These are phyloP conservation scores for Cardamine chenopodiifolia DNA, from an alignment of 345 rosid genomes.

Conservation along the genomic window DNA sequence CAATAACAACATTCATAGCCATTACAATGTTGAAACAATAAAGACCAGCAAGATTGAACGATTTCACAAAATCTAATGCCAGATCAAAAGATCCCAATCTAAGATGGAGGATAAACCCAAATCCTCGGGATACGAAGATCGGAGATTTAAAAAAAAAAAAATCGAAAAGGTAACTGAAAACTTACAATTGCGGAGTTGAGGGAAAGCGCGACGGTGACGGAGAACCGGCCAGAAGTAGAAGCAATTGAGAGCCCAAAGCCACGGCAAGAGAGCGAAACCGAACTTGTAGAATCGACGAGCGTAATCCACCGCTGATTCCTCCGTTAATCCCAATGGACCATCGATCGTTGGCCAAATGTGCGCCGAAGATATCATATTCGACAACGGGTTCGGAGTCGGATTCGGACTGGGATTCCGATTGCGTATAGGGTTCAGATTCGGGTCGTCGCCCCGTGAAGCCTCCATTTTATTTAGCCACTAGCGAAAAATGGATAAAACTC, in stretches of 20 bases:
- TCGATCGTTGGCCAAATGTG: constrained; percentile 93
- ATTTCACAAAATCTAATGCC: not conserved
- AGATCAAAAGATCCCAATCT: constrained; percentile 8
- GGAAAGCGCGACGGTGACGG: constrained; percentile 80
- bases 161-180: constrained; percentile 11
- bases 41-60: not conserved
- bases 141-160: not conserved
- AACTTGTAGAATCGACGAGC: constrained; percentile 86
- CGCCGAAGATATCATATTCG: constrained; percentile 51
- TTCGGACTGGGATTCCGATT: constrained; percentile 15
- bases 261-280: constrained; percentile 87
- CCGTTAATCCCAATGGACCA: constrained; percentile 81
- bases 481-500: not conserved
- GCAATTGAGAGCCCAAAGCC: constrained; percentile 97
- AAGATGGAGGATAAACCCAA: not conserved
- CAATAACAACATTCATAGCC: not conserved
- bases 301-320: constrained; percentile 80
- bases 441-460: constrained; percentile 47
- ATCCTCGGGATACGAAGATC: not conserved
- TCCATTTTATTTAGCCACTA: constrained; percentile 55
- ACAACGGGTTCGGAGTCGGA: constrained; percentile 30
- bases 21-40: not conserved
- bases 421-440: constrained; percentile 21
- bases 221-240: constrained; percentile 99
- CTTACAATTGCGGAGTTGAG: constrained; percentile 74